Percentiles rank a stretch among this genome's conserved stretches.
Evolutionary conservation across 441 rosid genomes (phyloP).

Genomic region (Geranium incanum): DNA sequence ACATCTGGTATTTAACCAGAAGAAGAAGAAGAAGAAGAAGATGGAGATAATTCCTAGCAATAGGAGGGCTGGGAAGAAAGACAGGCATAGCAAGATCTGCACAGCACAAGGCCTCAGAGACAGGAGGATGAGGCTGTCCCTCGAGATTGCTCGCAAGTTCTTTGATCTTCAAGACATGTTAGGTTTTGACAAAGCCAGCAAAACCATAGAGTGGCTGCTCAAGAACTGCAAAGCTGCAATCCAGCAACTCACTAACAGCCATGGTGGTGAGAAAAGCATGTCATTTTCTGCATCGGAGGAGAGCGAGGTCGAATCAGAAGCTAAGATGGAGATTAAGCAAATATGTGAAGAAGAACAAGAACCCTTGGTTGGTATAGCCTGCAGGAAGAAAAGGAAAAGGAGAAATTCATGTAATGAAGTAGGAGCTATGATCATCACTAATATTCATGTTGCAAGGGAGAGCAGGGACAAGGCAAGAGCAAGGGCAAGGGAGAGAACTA

Average conservation of each 20-base stretch:
- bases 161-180: conserved; percentile 83
- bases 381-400: conserved; percentile 28
- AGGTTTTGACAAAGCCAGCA: conserved; percentile 75
- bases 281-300: background rate
- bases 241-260: conserved; percentile 27
- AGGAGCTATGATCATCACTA: background rate
- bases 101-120: conserved; percentile 85
- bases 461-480: conserved; percentile 65
- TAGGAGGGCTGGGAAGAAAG: conserved; percentile 32
- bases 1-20: background rate
- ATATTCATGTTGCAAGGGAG: conserved; percentile 40
- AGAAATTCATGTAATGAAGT: conserved; percentile 30
- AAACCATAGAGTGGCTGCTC: conserved; percentile 88
- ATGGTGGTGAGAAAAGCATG: background rate
- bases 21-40: background rate
- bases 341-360: conserved; percentile 6
- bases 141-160: conserved; percentile 65
- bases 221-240: conserved; percentile 50
- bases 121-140: conserved; percentile 80
- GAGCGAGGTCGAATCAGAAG: conserved; percentile 31
- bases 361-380: conserved; percentile 14
- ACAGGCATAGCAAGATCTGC: conserved; percentile 80
- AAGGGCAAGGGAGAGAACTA: conserved; percentile 71
- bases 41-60: background rate
- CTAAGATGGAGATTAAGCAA: conserved; percentile 13